A percentile compares a stretch with the other conserved stretches of the same genome.
These are phyloP conservation scores for Suillus ampliporus DNA, from an alignment of 768 basidiomycete species.

Conservation along the genomic window DNA sequence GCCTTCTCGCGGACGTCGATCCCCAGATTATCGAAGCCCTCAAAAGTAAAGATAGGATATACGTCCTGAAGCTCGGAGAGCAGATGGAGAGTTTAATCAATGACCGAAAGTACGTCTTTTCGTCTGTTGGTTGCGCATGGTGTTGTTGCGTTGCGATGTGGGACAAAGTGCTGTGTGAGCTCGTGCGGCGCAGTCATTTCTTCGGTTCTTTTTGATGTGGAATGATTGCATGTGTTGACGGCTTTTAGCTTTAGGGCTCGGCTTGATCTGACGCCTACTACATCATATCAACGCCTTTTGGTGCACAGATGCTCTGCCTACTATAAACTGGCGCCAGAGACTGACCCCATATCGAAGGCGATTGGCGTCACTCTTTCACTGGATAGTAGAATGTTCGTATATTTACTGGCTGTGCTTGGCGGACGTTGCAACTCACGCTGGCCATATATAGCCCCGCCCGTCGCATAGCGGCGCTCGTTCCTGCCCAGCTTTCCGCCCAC, in stretches of 20 bases:
- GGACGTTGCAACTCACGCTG: constrained; percentile 20
- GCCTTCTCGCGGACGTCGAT: constrained; percentile 59
- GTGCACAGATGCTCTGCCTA: constrained; percentile 87
- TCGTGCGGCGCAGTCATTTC: constrained; percentile 10
- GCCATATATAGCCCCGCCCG: constrained; percentile 60
- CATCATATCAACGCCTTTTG: constrained; percentile 84
- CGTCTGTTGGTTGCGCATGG: constrained; percentile 16
- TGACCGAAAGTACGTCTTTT: constrained; percentile 65
- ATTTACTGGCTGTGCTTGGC: not conserved
- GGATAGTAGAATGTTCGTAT: constrained; percentile 79
- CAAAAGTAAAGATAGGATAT: constrained; percentile 85
- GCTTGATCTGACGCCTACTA: constrained; percentile 69
- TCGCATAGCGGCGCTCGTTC: constrained; percentile 78
- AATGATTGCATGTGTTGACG: constrained; percentile 27
- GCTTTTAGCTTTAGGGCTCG: constrained; percentile 51
- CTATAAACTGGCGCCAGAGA: constrained; percentile 76
- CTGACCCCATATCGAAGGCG: constrained; percentile 64
- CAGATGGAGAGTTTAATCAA: constrained; percentile 80
- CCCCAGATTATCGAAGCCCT: constrained; percentile 85
- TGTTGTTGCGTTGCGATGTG: constrained; percentile 8
- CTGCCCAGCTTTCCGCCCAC: constrained; percentile 67
- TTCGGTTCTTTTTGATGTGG: not conserved
- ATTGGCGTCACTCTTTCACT: constrained; percentile 60
- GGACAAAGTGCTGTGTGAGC: constrained; percentile 3
- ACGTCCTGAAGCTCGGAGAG: constrained; percentile 89